A percentile compares a stretch with the other conserved stretches of the same genome.
Evolutionary conservation across 2,329 filamentous ascomycete genomes (phyloP).

Genomic region (Didymella sp.): DNA sequence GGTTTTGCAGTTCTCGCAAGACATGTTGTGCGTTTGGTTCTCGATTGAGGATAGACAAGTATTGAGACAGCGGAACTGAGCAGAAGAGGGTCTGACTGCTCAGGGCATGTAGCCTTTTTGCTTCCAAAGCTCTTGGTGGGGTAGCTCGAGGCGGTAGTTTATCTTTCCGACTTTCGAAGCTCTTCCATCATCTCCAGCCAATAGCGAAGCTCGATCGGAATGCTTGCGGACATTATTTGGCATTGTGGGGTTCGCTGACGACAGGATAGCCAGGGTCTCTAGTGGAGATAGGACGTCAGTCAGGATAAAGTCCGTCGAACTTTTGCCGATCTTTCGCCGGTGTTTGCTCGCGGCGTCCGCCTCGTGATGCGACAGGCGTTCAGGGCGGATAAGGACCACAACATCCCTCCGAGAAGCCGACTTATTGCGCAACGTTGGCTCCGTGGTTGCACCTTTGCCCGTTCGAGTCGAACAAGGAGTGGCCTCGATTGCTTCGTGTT

Average conservation of each 20-base stretch:
- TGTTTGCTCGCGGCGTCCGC: background rate
- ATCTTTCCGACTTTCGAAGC: slow-evolving; percentile 8
- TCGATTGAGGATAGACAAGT: too few relatives aligned
- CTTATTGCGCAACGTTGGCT: background rate
- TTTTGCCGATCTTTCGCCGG: slow-evolving; percentile 11
- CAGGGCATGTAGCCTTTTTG: slow-evolving; percentile 11
- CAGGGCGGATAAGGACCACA: background rate
- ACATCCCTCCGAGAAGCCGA: background rate
- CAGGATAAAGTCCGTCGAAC: background rate
- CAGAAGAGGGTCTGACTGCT: background rate
- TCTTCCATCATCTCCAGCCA: slow-evolving; percentile 3
- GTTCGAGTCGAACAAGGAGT: background rate
- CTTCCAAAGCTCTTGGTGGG: slow-evolving; percentile 12
- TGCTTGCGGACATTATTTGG: slow-evolving; percentile 1
- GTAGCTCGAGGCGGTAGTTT: slow-evolving; percentile 10
- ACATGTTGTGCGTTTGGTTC: slow-evolving; percentile 28
- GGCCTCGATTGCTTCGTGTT: too few relatives aligned
- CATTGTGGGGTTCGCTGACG: slow-evolving; percentile 11
- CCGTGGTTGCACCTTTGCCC: background rate
- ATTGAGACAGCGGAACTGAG: background rate
- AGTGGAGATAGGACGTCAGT: slow-evolving; percentile 1
- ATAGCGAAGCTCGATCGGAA: slow-evolving; percentile 1
- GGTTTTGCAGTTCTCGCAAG: slow-evolving; percentile 45
- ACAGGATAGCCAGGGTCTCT: background rate
- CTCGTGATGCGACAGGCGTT: background rate